Percentiles rank a stretch among this genome's conserved stretches.
These are phyloP conservation scores for Saccharomyces hybrid DNA, from an alignment of 1,139 yeast species.

Conservation along the genomic window DNA sequence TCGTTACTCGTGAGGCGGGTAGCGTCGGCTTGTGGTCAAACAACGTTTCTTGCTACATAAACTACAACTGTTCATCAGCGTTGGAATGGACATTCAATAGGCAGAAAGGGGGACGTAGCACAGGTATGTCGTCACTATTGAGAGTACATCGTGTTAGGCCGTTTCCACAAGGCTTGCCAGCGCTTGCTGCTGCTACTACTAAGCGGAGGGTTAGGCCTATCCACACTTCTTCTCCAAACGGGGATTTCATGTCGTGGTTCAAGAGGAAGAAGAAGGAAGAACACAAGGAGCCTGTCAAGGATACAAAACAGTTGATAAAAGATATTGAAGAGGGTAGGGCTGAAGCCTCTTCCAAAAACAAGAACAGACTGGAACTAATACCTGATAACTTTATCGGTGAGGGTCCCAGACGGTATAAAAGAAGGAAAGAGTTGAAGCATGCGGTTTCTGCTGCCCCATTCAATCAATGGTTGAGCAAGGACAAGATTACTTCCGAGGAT, in stretches of 20 bases:
- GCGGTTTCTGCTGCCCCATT: conserved; percentile 11
- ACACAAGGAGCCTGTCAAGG: conserved; percentile 9
- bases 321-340: conserved; percentile 20
- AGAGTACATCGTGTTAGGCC: not conserved
- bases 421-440: conserved; percentile 9
- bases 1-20: not conserved
- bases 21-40: not conserved
- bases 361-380: conserved; percentile 15
- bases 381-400: conserved; percentile 29
- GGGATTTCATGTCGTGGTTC: conserved; percentile 37
- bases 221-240: conserved; percentile 3
- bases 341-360: conserved; percentile 1
- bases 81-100: not conserved
- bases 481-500: conserved; percentile 21
- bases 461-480: conserved; percentile 34
- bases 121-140: not conserved
- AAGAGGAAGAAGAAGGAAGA: conserved; percentile 20
- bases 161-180: not conserved
- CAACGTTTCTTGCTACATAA: not conserved
- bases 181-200: not conserved
- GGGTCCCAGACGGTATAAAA: conserved; percentile 10
- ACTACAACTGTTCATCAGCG: not conserved
- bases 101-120: not conserved
- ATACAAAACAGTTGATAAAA: conserved; percentile 18
- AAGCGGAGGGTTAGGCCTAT: not conserved